phyloP scores from a whole-genome alignment of 768 basidiomycete species.

The Lactarius indigo region DNA sequence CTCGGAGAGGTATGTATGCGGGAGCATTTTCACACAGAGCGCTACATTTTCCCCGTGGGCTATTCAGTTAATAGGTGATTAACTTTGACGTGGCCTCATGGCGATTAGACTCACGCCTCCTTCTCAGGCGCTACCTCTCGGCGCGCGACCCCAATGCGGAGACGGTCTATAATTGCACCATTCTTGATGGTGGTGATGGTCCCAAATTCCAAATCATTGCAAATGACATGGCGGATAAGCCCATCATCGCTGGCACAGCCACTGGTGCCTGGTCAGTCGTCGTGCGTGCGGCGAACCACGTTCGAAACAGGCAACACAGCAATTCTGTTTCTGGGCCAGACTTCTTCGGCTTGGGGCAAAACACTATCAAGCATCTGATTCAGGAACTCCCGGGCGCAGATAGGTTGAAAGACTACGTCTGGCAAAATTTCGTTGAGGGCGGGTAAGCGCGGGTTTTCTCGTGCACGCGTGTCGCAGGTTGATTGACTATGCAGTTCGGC shows the following conservation, averaged over 20 bases:
- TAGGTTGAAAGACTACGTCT: constrained; percentile 73
- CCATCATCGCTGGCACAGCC: constrained; percentile 80
- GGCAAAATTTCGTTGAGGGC: constrained; percentile 84
- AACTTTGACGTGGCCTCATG: constrained; percentile 1
- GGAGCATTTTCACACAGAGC: constrained; percentile 82
- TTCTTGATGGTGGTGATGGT: constrained; percentile 80
- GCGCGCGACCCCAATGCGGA: constrained; percentile 63
- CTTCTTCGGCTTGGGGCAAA: constrained; percentile 84
- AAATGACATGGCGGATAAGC: constrained; percentile 63
- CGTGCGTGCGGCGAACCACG: constrained; percentile 76
- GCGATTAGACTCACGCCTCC: constrained; percentile 17
- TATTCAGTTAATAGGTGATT: constrained; percentile 74
- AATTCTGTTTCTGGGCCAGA: constrained; percentile 88
- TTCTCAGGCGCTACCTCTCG: constrained; percentile 68
- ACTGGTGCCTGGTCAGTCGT: constrained; percentile 86
- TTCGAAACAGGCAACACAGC: constrained; percentile 77
- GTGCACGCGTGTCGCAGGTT: constrained; percentile 16
- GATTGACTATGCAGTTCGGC: constrained; percentile 27
- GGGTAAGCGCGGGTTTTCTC: constrained; percentile 51
- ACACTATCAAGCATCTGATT: constrained; percentile 87
- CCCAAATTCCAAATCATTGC: constrained; percentile 84
- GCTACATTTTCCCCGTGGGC: constrained; percentile 86
- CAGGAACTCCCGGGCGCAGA: constrained; percentile 77
- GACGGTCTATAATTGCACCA: constrained; percentile 78
- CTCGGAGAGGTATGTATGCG: constrained; percentile 77